Evolutionary conservation across 225 moss, liverwort and hornwort species (phyloP).

Genomic region (Bryum argenteum): DNA sequence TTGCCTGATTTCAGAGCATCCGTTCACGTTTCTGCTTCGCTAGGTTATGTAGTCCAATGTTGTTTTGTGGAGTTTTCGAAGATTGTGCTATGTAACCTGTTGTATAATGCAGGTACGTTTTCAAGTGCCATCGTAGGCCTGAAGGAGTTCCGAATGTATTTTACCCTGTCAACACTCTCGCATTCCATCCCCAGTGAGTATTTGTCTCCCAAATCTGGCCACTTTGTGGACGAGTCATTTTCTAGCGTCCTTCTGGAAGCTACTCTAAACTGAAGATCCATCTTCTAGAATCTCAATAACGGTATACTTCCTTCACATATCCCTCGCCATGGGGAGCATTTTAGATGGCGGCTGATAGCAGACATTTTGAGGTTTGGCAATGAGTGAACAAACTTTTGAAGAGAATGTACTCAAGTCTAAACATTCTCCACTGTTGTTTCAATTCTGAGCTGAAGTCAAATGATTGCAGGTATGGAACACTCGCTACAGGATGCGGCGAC

Average conservation of each 20-base stretch:
- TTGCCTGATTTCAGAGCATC: slow-evolving; percentile 2
- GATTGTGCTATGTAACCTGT: background rate
- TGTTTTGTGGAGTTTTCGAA: slow-evolving; percentile 2
- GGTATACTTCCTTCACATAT: slow-evolving; percentile 7
- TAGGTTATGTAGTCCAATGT: background rate
- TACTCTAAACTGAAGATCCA: background rate
- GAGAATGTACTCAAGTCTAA: background rate
- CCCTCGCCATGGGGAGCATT: background rate
- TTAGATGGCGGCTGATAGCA: background rate
- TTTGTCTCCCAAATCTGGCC: background rate
- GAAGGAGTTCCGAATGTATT: slow-evolving; percentile 73
- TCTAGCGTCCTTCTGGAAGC: slow-evolving; percentile 4
- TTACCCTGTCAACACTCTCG: slow-evolving; percentile 84
- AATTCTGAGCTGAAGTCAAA: slow-evolving; percentile 23
- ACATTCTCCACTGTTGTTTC: slow-evolving; percentile 1
- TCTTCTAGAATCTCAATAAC: slow-evolving; percentile 2
- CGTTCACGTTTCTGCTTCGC: background rate
- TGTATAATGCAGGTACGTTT: slow-evolving; percentile 79
- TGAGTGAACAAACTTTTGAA: slow-evolving; percentile 3
- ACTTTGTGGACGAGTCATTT: background rate
- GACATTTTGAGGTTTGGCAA: background rate
- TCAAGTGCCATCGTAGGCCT: slow-evolving; percentile 84
- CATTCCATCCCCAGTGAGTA: slow-evolving; percentile 87
- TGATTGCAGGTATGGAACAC: slow-evolving; percentile 80
- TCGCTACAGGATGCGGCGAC: slow-evolving; percentile 89